Percentiles rank a stretch among this genome's conserved stretches.
These are phyloP conservation scores for Umbelopsis isabellina DNA, from an alignment of 192 early-diverging fungal species.

Conservation along the genomic window DNA sequence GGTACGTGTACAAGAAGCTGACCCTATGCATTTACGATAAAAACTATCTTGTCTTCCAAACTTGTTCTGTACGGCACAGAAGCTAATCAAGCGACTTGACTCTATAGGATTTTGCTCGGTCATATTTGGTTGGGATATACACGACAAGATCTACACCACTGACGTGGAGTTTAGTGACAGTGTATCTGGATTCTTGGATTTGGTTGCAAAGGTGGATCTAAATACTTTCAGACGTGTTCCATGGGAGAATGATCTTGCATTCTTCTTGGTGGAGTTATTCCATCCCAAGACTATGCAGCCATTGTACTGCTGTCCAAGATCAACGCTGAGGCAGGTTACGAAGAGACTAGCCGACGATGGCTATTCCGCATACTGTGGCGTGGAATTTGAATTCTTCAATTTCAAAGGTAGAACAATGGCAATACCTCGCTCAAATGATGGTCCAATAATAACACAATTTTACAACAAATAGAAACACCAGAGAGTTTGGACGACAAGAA, in stretches of 20 bases:
- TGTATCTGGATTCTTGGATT: slow-evolving; percentile 55
- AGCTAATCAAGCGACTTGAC: background rate
- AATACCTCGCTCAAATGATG: background rate
- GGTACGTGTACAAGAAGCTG: slow-evolving; percentile 45
- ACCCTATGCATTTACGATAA: too few relatives aligned
- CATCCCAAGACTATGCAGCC: slow-evolving; percentile 60
- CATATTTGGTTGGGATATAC: slow-evolving; percentile 83
- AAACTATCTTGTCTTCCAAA: too few relatives aligned
- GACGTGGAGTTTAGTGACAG: slow-evolving; percentile 24
- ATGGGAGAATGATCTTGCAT: slow-evolving; percentile 74
- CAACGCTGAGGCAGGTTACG: slow-evolving; percentile 53
- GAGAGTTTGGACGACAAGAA: slow-evolving; percentile 65
- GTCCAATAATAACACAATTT: background rate
- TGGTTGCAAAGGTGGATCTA: slow-evolving; percentile 68
- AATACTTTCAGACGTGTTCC: slow-evolving; percentile 69
- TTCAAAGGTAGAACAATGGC: slow-evolving; percentile 62
- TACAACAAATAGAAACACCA: slow-evolving; percentile 62
- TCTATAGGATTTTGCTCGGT: slow-evolving; percentile 73
- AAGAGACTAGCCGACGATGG: slow-evolving; percentile 44
- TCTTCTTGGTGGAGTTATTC: slow-evolving; percentile 70
- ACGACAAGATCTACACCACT: slow-evolving; percentile 65
- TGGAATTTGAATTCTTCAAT: slow-evolving; percentile 81
- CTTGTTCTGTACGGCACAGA: background rate
- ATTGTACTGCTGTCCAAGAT: slow-evolving; percentile 66
- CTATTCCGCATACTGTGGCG: slow-evolving; percentile 49